Base-by-base conservation (phyloP, 257 asterid species). In the Verbena officinalis region DNA sequence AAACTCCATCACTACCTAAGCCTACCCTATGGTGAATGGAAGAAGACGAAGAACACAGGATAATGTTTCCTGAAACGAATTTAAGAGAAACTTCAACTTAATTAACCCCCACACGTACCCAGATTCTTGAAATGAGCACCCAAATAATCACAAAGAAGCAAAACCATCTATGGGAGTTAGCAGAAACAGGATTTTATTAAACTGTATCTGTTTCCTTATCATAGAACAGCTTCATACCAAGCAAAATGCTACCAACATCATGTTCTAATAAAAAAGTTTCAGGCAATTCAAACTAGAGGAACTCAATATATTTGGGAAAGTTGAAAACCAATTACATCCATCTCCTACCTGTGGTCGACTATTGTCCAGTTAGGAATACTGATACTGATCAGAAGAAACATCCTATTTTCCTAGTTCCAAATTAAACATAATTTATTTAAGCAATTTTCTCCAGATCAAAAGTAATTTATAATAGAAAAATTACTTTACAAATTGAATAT, bases 31-130 rank as follows among this genome's bases (percentile, higher is more conserved):
- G 19, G 20, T 38, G 53, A 22, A 22, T 14, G n/a, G 50, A 55
- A 52, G 62, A 52, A 52, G 62, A 33, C 30, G 53, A 62, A 21
- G 52, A 52, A 52, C 22, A 51, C 7, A 49, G 19, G 23, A 52
- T 10, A 16, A 49, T 22, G 62, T 17, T 39, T 27, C 59, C 62
- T 23, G 70, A 51, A 51, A 51, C 51, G 5, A 36, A 36, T 64
- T 42, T 51, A 22, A 23, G 36, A 63, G 34, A 31, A 63, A 63
- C 48, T 30, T 46, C 68, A 63, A 46, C 57, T 33, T 16, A 46
- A 48, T 46, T 27, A 27, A 19, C 31, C 57, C 59, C 33, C 3
- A 33, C 30, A 31, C 33, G 44, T 30, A 43, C 58, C 67, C 9
- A 8, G 8, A 33, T 33, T 30, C 46, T 44, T 20, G 48, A 14